Evolutionary conservation across 371 early-diverging fungal genomes (phyloP).

Genomic region (Mucor plumbeus): DNA sequence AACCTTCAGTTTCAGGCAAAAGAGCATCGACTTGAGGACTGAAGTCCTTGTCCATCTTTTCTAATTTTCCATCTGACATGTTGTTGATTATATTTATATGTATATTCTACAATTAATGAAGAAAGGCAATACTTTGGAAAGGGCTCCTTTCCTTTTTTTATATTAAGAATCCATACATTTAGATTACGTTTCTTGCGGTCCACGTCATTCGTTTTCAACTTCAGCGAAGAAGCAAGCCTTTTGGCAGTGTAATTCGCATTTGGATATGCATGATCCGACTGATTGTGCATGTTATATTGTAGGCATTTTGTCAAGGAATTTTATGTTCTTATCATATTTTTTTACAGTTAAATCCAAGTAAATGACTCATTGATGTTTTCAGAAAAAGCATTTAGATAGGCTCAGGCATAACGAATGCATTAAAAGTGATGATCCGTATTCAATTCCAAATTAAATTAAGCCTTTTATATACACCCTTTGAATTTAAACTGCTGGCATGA

Average conservation of each 20-base stretch:
- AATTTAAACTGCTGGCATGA: too few species aligned
- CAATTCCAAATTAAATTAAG: too few species aligned
- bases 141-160: not conserved
- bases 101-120: not conserved
- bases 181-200: conserved; percentile 10
- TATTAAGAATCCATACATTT: not conserved
- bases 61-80: conserved; percentile 67
- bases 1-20: conserved; percentile 79
- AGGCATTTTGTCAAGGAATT: too few species aligned
- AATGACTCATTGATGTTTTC: too few species aligned
- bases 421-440: too few species aligned
- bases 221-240: not conserved
- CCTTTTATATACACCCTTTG: too few species aligned
- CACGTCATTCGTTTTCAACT: conserved; percentile 10
- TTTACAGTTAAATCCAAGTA: too few species aligned
- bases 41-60: conserved; percentile 94
- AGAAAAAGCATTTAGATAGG: too few species aligned
- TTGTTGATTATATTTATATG: conserved; percentile 2
- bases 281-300: too few species aligned
- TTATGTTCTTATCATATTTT: too few species aligned
- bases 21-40: conserved; percentile 79
- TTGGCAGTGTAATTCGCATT: not conserved
- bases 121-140: not conserved
- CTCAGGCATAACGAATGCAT: too few species aligned
- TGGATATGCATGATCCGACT: too few species aligned